Evolutionary conservation across 495 filamentous ascomycete species (phyloP), one percentile per base, ranked within the genome.

Genomic region (Penicillium subrubescens): DNA sequence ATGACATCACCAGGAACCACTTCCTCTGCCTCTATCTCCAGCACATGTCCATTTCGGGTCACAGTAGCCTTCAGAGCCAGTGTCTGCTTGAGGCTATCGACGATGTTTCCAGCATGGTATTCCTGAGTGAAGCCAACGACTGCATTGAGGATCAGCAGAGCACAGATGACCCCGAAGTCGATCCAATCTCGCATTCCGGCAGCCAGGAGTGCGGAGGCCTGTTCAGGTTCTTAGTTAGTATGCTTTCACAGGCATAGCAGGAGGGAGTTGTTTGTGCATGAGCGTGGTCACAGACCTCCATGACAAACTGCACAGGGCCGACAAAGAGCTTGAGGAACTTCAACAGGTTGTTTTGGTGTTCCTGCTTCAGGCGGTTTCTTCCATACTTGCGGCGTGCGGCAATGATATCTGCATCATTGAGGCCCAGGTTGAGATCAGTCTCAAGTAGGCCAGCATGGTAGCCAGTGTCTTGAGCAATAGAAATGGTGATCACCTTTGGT

Each of bases 1-100:
- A 96, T 80, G 71, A 96, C 93, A 84, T 97, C 93, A 71, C 93
- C 93, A 57, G 92, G 90, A 44, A 97, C 93, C 60, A 97, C 88
- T 59, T 91, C 87, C 59, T 88, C 84, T 57, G 91, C 87, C 72
- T 90, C 88, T 64, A 96, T 79, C 72, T 96, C 92, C 62, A 83
- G 80, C 57, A 89, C 81, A 50, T 78, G 75, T 68, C 90, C 89
- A 73, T 93, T 88, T 77, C 93, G 92, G 69, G 95, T 83, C 67
- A 95, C 92, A 44, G 89, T 85, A 71, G 92, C 92, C 82, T 90
- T 94, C 33, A 94, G 84, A 55, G 93, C 92, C 43, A 97, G 87
- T 27, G 90, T 94, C 80, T 94, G 91, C 83, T 95, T 95, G 74
- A 97, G 81, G 69, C 91, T 90, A n/a, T 92, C 90, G 79, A 96